Evolutionary conservation across 192 early-diverging fungal genomes (phyloP).

Genomic region (Piromyces finnis): DNA sequence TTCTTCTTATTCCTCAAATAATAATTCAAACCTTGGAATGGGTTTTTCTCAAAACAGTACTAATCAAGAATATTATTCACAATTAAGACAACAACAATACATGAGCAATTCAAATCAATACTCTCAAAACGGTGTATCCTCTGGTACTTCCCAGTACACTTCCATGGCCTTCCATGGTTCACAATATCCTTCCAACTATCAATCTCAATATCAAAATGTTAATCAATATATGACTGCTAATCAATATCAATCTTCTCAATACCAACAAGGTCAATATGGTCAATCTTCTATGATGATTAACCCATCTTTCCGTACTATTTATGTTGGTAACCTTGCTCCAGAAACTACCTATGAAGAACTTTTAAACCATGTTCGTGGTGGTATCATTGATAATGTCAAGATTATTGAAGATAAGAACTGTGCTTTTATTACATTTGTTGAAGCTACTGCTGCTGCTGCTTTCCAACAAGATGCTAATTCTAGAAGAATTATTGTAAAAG

Average conservation of each 20-base stretch:
- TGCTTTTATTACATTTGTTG: conserved; percentile 64
- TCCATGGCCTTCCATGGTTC: not conserved
- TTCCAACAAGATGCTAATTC: conserved; percentile 35
- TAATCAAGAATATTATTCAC: not conserved
- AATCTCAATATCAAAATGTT: not conserved
- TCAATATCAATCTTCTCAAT: not conserved
- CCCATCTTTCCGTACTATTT: conserved; percentile 52
- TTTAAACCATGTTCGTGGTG: conserved; percentile 48
- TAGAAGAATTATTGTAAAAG: conserved; percentile 26
- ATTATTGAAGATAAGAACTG: conserved; percentile 61
- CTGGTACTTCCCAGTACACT: not conserved
- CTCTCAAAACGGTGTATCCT: not conserved
- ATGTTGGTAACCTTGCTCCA: conserved; percentile 57
- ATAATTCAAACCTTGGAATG: not conserved
- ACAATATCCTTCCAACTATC: not conserved
- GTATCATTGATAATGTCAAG: conserved; percentile 48
- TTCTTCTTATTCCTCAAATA: not conserved
- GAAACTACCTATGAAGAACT: conserved; percentile 38
- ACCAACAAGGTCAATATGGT: not conserved
- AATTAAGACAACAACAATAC: not conserved
- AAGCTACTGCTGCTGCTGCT: conserved; percentile 32
- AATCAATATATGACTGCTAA: not conserved
- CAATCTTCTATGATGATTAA: not conserved
- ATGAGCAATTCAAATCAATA: not conserved
- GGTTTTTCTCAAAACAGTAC: not conserved